Conservation (phyloP, 163 green algal species). For the Scenedesmus sp. region DNA sequence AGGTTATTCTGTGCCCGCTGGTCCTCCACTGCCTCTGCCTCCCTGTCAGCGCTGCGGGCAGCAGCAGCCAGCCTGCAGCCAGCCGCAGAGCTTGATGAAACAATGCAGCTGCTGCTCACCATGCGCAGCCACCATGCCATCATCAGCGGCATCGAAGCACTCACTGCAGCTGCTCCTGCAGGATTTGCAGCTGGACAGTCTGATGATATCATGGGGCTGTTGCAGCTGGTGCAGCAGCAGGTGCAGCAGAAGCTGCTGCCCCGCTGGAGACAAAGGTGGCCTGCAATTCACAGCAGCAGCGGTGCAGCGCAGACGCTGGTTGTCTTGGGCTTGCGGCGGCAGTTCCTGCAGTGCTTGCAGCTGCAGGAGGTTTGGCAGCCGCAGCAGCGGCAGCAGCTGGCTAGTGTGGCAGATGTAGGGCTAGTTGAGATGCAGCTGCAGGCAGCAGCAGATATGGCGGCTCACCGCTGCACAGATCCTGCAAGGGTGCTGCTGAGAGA, state of each 20-base stretch:
- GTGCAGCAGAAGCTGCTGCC: constrained; percentile 2
- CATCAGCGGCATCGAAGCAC: neutral
- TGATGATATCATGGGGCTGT: neutral
- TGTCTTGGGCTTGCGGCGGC: neutral
- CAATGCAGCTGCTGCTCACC: constrained; percentile 6
- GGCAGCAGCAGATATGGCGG: neutral
- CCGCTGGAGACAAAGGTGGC: constrained; percentile 10
- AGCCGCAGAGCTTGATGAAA: constrained; percentile 37
- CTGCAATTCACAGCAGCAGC: neutral
- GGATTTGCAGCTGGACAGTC: neutral
- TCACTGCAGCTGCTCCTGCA: neutral
- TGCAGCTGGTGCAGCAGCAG: neutral
- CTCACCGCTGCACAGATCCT: neutral
- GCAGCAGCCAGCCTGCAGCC: constrained; percentile 41
- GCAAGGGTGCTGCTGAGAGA: constrained; percentile 5
- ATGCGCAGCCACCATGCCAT: neutral
- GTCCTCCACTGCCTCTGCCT: constrained; percentile 12
- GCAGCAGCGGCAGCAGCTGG: constrained; percentile 18
- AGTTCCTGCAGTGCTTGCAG: constrained; percentile 23
- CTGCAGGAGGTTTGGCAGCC: neutral
- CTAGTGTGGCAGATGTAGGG: neutral
- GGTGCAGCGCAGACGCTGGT: neutral
- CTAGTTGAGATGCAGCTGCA: constrained; percentile 27
- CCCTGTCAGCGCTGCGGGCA: constrained; percentile 14
- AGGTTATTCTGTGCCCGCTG: constrained; percentile 21